These are phyloP conservation scores for Ustilago nuda DNA, from an alignment of 1,284 basidiomycete genomes.

Conservation along the genomic window DNA sequence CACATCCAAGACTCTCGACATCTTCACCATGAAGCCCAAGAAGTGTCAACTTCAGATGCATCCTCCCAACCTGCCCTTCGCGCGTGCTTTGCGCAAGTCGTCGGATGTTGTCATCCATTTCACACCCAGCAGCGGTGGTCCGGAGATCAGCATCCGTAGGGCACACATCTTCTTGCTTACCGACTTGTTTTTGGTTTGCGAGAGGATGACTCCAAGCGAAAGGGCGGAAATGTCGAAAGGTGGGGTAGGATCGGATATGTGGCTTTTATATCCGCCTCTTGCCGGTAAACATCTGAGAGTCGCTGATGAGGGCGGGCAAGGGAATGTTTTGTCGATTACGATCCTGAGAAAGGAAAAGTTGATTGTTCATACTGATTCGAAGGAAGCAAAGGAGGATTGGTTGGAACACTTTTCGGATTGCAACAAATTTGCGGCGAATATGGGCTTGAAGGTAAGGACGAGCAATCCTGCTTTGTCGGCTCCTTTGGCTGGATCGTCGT, in stretches of 20 bases:
- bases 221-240: constrained; percentile 36
- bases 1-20: constrained; percentile 84
- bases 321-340: constrained; percentile 79
- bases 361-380: constrained; percentile 77
- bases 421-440: constrained; percentile 80
- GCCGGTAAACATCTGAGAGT: constrained; percentile 85
- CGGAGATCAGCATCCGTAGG: constrained; percentile 76
- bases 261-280: constrained; percentile 92
- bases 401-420: constrained; percentile 84
- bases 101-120: constrained; percentile 82
- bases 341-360: constrained; percentile 91
- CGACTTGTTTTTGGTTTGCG: constrained; percentile 85
- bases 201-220: constrained; percentile 61
- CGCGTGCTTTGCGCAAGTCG: constrained; percentile 82
- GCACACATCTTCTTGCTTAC: constrained; percentile 91
- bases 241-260: constrained; percentile 77
- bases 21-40: constrained; percentile 96
- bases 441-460: constrained; percentile 59
- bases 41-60: constrained; percentile 88
- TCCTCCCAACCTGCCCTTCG: constrained; percentile 82
- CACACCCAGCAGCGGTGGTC: constrained; percentile 75
- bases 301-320: constrained; percentile 74
- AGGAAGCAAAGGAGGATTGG: constrained; percentile 77
- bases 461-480: not conserved
- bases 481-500: constrained; percentile 2